A percentile compares a stretch with the other conserved stretches of the same genome.
Conservation (phyloP, 225 moss, liverwort and hornwort genomes). For the Antitrichia curtipendula region DNA sequence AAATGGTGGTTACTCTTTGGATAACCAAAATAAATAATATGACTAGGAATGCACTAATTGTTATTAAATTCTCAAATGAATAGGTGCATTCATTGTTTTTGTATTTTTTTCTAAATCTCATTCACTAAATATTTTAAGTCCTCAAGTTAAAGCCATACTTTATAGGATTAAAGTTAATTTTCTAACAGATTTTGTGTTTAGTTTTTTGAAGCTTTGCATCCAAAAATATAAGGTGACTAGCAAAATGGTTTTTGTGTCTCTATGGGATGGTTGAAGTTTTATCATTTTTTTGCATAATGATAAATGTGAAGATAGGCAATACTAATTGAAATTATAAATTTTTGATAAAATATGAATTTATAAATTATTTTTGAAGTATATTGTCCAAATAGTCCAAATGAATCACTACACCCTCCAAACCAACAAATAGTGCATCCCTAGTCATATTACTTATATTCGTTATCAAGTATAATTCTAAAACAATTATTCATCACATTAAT, state of each 20-base stretch:
- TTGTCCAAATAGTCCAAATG: no score
- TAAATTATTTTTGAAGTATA: not conserved
- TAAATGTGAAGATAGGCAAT: not conserved
- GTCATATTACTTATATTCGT: not conserved
- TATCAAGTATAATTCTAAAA: not conserved
- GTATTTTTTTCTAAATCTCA: not conserved
- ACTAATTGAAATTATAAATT: not conserved
- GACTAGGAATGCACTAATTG: no score
- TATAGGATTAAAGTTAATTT: accelerated
- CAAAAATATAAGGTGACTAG: not conserved
- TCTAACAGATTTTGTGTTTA: no score
- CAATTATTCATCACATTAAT: not conserved
- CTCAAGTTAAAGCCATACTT: not conserved
- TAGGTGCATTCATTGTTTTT: not conserved
- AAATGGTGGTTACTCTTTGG: no score
- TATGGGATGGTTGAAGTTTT: not conserved
- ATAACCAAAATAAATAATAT: no score
- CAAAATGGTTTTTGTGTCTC: accelerated
- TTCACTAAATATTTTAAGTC: not conserved
- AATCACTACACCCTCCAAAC: accelerated
- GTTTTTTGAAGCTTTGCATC: not conserved
- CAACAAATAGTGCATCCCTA: not conserved
- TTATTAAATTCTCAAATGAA: not conserved
- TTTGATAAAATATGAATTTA: not conserved
- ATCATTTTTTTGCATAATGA: not conserved